These are phyloP conservation scores for Pterocarpus santalinus DNA, from an alignment of 306 rosid species.

Conservation along the genomic window DNA sequence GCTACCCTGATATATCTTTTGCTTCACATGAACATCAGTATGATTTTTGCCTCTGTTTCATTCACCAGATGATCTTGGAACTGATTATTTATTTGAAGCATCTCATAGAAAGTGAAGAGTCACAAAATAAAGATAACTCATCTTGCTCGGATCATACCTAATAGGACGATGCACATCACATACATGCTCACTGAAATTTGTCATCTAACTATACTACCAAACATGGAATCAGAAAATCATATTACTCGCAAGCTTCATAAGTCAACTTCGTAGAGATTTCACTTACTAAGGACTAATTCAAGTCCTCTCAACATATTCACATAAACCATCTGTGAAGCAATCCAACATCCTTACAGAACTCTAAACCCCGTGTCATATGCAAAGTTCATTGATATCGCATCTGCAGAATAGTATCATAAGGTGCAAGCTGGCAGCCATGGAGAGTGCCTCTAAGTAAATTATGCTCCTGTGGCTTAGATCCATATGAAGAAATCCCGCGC, in stretches of 20 bases:
- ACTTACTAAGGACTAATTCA: constrained; percentile 57
- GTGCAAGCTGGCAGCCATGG: constrained; percentile 57
- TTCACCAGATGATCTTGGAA: constrained; percentile 38
- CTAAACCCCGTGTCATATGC: constrained; percentile 42
- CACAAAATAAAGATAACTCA: constrained; percentile 19
- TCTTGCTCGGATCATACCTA: constrained; percentile 11
- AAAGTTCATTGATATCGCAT: constrained; percentile 63
- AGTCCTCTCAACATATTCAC: constrained; percentile 64
- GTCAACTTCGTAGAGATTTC: constrained; percentile 34
- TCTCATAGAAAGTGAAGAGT: too few species aligned
- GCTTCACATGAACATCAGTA: background rate
- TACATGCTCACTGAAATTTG: constrained; percentile 38
- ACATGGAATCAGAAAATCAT: too few species aligned
- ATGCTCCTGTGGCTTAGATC: constrained; percentile 63
- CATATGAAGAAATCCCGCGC: constrained; percentile 65
- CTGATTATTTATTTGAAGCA: background rate
- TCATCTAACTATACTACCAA: constrained; percentile 41
- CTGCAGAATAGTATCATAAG: constrained; percentile 61
- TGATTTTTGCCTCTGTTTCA: constrained; percentile 39
- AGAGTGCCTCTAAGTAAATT: constrained; percentile 55
- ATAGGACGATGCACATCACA: constrained; percentile 30
- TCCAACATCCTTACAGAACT: constrained; percentile 42
- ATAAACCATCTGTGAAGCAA: constrained; percentile 48
- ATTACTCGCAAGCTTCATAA: too few species aligned
- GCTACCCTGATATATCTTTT: too few species aligned